phyloP scores from a whole-genome alignment of 2,329 filamentous ascomycete species.

The Cladosporium sp. region DNA sequence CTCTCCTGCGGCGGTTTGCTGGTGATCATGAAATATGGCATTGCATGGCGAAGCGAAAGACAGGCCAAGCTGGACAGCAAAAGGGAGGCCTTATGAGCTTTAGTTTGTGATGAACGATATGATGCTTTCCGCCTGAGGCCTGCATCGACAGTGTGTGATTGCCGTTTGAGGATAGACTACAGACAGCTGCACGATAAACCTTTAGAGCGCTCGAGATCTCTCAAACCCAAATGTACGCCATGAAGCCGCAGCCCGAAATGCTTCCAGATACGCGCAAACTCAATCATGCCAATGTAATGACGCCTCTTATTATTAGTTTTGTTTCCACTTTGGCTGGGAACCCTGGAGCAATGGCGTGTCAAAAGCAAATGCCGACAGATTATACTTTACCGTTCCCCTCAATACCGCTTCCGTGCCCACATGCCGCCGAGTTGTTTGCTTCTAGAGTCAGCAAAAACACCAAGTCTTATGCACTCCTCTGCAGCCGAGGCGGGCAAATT shows the following conservation, averaged over 20 bases:
- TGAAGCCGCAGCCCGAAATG: background rate
- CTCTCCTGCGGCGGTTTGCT: slow-evolving; percentile 24
- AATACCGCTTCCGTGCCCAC: background rate
- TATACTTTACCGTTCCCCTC: background rate
- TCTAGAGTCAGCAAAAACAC: background rate
- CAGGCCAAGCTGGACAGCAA: background rate
- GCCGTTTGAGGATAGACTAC: background rate
- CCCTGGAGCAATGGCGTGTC: background rate
- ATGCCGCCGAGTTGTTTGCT: background rate
- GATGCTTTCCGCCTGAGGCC: background rate
- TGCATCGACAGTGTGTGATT: background rate
- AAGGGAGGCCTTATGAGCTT: background rate
- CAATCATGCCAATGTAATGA: slow-evolving; percentile 3
- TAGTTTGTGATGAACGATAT: background rate
- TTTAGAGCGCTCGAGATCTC: background rate
- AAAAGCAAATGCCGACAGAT: background rate
- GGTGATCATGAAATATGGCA: slow-evolving; percentile 28
- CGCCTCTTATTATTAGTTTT: background rate
- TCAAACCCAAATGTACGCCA: background rate
- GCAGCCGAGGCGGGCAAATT: background rate
- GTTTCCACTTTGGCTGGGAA: background rate
- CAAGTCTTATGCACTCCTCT: background rate
- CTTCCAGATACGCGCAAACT: slow-evolving; percentile 8
- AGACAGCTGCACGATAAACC: background rate
- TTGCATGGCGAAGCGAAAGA: slow-evolving; percentile 30